Base-by-base conservation (phyloP, 1,284 basidiomycete genomes). In the Ustilago vetiveriae region DNA sequence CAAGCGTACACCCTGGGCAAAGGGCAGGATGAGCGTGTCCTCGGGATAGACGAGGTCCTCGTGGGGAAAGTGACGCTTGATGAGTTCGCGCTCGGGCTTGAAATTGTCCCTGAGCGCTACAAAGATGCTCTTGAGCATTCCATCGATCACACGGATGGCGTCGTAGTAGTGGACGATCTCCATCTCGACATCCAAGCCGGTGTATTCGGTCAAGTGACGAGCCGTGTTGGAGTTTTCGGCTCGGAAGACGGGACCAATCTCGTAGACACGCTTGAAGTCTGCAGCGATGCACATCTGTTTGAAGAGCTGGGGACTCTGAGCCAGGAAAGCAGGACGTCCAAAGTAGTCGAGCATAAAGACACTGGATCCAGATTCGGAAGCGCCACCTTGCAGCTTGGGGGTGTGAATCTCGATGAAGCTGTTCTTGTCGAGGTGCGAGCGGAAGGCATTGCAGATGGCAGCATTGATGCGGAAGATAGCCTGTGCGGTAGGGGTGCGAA, bases 1-100 rank as follows among this genome's bases (percentile, higher is more conserved):
- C 63, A 98, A 85, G 71, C 92, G 88, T 48, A 94, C 88, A 4
- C 92, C 95, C 78, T 98, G 89, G 56, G 86, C 88, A 85, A 94
- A 97, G 7, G 89, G 89, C 45, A 98, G 83, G 33, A 83, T 79
- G 43, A 83, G 79, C 24, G 83, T 84, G 68, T 83, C 75, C 23
- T 82, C 81, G 8, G 82, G 74, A 71, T 80, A 84, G n/a, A 73
- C 78, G 30, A 78, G 68, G 38, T 78, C 76, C 8, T 75, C 47
- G 56, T 71, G 66, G 10, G 72, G 72, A 38, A 71, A 80, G 43
- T 70, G 64, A 5, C 65, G 55, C 46, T 66, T 70, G 46, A 78
- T 66, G 17, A 66, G 54, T 37, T 76, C 71, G 32, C 73, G 42
- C 38, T 73, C 68, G 14, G 56, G 16, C 33, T 58, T 56, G 54